Conservation (phyloP, 2,329 filamentous ascomycete species). For the Calonectria pteridis region DNA sequence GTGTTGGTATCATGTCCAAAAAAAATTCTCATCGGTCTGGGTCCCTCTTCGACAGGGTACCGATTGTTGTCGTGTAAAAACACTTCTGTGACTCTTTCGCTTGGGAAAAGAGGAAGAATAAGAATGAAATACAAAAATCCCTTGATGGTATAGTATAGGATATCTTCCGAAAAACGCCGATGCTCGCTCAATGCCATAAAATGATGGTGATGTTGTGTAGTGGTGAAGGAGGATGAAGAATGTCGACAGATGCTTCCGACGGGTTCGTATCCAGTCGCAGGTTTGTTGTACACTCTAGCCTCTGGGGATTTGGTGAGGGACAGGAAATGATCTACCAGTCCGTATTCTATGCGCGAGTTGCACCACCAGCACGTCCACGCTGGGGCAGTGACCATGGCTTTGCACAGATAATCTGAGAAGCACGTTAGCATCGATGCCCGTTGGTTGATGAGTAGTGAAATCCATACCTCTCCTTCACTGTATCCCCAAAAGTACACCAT, state of each 20-base stretch:
- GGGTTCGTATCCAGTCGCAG: background rate
- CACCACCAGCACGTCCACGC: constrained; percentile 53
- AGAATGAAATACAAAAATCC: constrained; percentile 13
- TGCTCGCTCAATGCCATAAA: constrained; percentile 26
- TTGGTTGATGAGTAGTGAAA: background rate
- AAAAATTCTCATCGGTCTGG: background rate
- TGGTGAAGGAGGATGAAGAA: background rate
- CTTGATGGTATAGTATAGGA: constrained; percentile 2
- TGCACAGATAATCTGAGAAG: constrained; percentile 71
- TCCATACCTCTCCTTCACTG: constrained; percentile 91
- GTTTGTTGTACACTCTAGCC: background rate
- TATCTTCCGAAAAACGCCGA: constrained; percentile 23
- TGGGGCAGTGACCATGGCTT: constrained; percentile 79
- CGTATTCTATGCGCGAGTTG: constrained; percentile 34
- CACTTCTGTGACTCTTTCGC: background rate
- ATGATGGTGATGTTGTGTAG: background rate
- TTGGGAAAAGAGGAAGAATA: background rate
- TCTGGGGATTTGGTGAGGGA: background rate
- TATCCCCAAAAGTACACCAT: constrained; percentile 96
- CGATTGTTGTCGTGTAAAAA: background rate
- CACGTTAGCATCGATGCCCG: constrained; percentile 20
- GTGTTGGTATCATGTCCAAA: background rate
- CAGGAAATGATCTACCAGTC: background rate
- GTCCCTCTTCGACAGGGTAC: background rate
- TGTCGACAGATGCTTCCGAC: background rate